These are phyloP conservation scores for Cyberlindnera xylosilytica DNA, from an alignment of 805 yeast genomes.

Conservation along the genomic window DNA sequence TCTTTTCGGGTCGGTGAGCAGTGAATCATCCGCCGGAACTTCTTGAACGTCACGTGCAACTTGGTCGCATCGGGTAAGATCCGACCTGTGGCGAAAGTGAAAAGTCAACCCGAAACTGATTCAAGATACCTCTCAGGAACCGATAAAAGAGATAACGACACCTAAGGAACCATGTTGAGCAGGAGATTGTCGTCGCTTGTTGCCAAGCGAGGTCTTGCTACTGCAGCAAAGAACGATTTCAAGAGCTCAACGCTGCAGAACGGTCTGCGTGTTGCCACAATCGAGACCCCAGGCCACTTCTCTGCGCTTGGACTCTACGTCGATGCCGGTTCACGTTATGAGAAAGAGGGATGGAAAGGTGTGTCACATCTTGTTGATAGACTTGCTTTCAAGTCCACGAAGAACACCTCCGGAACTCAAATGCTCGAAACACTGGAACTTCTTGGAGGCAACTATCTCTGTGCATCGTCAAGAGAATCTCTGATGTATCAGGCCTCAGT, in stretches of 20 bases:
- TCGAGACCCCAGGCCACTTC: conserved; percentile 85
- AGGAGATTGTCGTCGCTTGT: conserved; percentile 4
- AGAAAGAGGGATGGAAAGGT: conserved; percentile 59
- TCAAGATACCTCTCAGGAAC: background rate
- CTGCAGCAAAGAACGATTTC: conserved; percentile 17
- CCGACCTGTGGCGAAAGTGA: background rate
- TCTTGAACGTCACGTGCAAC: background rate
- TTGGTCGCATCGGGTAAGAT: background rate
- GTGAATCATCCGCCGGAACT: too few relatives aligned
- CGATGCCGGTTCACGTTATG: conserved; percentile 88
- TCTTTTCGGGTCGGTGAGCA: too few relatives aligned
- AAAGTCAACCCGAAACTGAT: background rate
- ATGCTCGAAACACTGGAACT: conserved; percentile 75
- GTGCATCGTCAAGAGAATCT: conserved; percentile 88
- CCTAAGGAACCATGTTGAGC: conserved; percentile 12
- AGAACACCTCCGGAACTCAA: conserved; percentile 52
- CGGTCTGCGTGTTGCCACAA: conserved; percentile 82
- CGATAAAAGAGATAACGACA: background rate
- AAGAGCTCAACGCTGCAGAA: conserved; percentile 50
- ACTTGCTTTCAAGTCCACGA: conserved; percentile 76
- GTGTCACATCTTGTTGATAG: conserved; percentile 82
- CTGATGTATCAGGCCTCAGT: conserved; percentile 93
- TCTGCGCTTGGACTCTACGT: conserved; percentile 86
- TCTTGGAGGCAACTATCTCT: conserved; percentile 92
- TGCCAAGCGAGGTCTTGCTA: conserved; percentile 20